These are phyloP conservation scores for Aspergillus sp. DNA, from an alignment of 2,329 filamentous ascomycete genomes.

Conservation along the genomic window DNA sequence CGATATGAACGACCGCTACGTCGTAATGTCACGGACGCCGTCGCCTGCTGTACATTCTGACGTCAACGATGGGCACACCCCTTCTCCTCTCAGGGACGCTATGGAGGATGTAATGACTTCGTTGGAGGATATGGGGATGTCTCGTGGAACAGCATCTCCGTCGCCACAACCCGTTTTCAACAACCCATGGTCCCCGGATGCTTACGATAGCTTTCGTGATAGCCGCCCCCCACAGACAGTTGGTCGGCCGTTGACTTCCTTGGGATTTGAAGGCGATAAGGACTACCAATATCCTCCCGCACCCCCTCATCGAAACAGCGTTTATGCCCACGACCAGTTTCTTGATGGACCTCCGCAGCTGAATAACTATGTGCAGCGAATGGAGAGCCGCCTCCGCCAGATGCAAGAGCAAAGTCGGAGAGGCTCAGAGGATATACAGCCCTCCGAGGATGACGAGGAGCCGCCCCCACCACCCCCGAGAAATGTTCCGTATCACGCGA, in stretches of 20 bases:
- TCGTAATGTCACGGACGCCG: constrained; percentile 41
- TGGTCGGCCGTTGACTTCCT: constrained; percentile 67
- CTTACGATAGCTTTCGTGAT: constrained; percentile 60
- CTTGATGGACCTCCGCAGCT: constrained; percentile 65
- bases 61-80: constrained; percentile 65
- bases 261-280: constrained; percentile 61
- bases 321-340: constrained; percentile 33
- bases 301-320: constrained; percentile 48
- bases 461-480: constrained; percentile 64
- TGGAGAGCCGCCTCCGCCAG: constrained; percentile 77
- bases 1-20: constrained; percentile 41
- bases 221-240: constrained; percentile 31
- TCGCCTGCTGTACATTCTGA: constrained; percentile 57
- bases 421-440: constrained; percentile 50
- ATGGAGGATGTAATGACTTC: constrained; percentile 99
- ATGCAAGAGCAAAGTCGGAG: constrained; percentile 57
- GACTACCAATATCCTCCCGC: constrained; percentile 59
- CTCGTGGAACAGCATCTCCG: constrained; percentile 49
- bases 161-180: constrained; percentile 54
- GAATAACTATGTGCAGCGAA: constrained; percentile 83
- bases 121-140: constrained; percentile 76
- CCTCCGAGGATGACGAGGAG: constrained; percentile 47
- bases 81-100: constrained; percentile 85
- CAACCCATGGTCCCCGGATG: constrained; percentile 86
- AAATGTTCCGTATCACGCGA: constrained; percentile 41